These are phyloP conservation scores for Barnettozyma sucrosica DNA, from an alignment of 805 yeast species.

Conservation along the genomic window DNA sequence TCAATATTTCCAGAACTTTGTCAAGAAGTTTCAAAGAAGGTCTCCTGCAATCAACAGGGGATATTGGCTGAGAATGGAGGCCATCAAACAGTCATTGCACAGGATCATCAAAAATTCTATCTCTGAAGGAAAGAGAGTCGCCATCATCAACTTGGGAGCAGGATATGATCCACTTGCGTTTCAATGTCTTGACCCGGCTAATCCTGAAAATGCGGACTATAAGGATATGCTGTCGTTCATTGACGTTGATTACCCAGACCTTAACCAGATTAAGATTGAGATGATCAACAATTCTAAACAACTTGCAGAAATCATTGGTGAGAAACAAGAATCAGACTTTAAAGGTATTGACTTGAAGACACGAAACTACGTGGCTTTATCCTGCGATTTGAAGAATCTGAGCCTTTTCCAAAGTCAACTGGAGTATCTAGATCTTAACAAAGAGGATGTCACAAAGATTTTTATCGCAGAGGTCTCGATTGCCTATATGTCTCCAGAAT, in stretches of 20 bases:
- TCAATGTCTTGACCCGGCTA: conserved; percentile 35
- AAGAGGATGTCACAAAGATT: conserved; percentile 37
- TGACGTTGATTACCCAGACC: conserved; percentile 73
- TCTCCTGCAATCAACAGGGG: conserved; percentile 82
- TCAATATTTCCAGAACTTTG: conserved; percentile 62
- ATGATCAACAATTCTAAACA: conserved; percentile 47
- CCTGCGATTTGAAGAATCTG: conserved; percentile 59
- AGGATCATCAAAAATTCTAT: conserved; percentile 36
- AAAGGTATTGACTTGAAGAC: conserved; percentile 32
- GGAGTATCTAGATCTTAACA: conserved; percentile 16
- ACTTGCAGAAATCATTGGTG: conserved; percentile 41
- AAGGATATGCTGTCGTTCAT: conserved; percentile 42
- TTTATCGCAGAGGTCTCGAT: conserved; percentile 80
- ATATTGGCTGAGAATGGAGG: conserved; percentile 74
- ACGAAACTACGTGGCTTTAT: conserved; percentile 47
- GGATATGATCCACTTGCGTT: conserved; percentile 67
- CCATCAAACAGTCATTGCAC: conserved; percentile 48
- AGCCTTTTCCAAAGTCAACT: conserved; percentile 30
- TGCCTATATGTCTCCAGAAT: conserved; percentile 67
- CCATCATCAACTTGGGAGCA: conserved; percentile 68
- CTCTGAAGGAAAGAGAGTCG: conserved; percentile 25
- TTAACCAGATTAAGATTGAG: conserved; percentile 48
- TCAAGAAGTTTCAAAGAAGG: conserved; percentile 56
- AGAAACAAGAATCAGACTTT: conserved; percentile 4
- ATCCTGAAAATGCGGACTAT: conserved; percentile 24